These are phyloP conservation scores for Colletotrichum euphorbiae DNA, from an alignment of 2,329 filamentous ascomycete species.

Conservation along the genomic window DNA sequence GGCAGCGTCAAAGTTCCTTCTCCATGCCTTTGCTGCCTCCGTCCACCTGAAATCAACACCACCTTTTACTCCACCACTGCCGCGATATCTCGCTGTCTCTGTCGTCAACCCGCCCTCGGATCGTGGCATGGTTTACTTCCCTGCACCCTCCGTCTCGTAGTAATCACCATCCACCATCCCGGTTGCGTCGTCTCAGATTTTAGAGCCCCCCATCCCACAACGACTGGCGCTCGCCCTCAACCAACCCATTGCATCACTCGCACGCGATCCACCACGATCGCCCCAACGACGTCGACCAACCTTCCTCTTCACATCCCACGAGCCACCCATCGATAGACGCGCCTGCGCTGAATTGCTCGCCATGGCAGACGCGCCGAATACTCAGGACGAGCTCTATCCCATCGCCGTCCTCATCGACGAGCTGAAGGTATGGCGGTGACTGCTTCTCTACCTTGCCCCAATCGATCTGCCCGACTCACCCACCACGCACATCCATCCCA, in stretches of 20 bases:
- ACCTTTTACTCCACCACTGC: constrained; percentile 32
- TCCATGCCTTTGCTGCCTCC: constrained; percentile 32
- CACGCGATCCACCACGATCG: constrained; percentile 46
- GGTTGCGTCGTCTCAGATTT: constrained; percentile 41
- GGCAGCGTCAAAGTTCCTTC: constrained; percentile 39
- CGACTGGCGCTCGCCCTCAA: constrained; percentile 37
- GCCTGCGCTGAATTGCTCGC: constrained; percentile 57
- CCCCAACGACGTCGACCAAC: constrained; percentile 35
- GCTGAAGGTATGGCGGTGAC: constrained; percentile 80
- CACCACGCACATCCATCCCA: constrained; percentile 38
- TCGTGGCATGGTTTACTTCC: constrained; percentile 38
- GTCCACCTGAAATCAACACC: constrained; percentile 36
- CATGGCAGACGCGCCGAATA: constrained; percentile 90
- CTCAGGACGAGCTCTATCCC: constrained; percentile 98
- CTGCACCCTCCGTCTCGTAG: constrained; percentile 30
- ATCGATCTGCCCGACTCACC: constrained; percentile 14
- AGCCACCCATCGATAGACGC: constrained; percentile 43
- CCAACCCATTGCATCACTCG: constrained; percentile 47
- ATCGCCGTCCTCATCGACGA: constrained; percentile 99
- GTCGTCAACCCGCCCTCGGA: constrained; percentile 32
- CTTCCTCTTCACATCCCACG: constrained; percentile 26
- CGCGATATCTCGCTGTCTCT: constrained; percentile 32
- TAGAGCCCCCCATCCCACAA: constrained; percentile 40
- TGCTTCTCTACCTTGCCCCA: constrained; percentile 17
- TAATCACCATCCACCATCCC: constrained; percentile 32